Evolutionary conservation across 2,329 filamentous ascomycete genomes (phyloP), one percentile per base, ranked within the genome.

Genomic region (Exophiala spinifera): DNA sequence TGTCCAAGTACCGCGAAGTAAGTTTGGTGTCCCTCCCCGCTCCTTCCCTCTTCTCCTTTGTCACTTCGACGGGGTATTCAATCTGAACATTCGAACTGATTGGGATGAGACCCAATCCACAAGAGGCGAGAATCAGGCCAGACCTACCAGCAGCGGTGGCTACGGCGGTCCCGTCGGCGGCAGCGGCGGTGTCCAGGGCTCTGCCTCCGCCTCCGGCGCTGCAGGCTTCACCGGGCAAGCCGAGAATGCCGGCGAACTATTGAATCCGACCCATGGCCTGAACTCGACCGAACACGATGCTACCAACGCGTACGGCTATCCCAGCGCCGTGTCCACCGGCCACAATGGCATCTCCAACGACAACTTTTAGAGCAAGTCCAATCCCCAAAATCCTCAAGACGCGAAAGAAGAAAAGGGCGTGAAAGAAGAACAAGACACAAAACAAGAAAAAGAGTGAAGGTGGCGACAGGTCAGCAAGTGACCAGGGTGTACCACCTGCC

Each of bases 1-100:
- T 99, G 39, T 90, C 91, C 56, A 94, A 96, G 70, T 99, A 97
- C 74, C 87, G 94, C 72, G 94, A 99, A 82, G 94, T 97, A 81
- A 83, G 87, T 80, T 71, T 59, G 66, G 63, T 62, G 62, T 63
- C 66, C 66, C 60, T 61, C 52, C 62, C 43, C 51, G 49, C 48
- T 53, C 33, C 46, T 51, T 39, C 53, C 31, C 11, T 11, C 28
- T 31, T 52, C 54, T 56, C 57, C 53, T 59, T 56, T 56, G 53
- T 62, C 53, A 54, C 62, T 61, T 61, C 62, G 61, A 57, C 70
- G 66, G 69, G 72, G 70, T 72, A 25, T 64, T 65, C 65, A 70
- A 70, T 76, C 70, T 77, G 72, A 76, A 73, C 74, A 72, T 51
- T 71, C 69, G 67, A 76, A 73, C 73, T 77, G 69, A 78, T 73